phyloP scores from a whole-genome alignment of 148 eudicot genomes.

The Fagopyrum homotropicum region DNA sequence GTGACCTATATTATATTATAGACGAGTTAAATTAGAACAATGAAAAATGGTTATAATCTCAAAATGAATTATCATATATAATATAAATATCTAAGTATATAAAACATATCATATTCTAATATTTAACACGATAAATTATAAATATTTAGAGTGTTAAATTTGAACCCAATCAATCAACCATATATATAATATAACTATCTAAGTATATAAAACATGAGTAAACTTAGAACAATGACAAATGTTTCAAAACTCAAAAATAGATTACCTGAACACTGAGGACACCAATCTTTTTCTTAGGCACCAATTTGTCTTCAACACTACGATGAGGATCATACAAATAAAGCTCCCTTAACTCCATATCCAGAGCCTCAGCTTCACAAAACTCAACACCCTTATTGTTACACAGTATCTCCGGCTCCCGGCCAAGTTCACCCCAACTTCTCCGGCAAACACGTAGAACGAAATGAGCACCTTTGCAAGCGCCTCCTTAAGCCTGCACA shows the following conservation, averaged over 20 bases:
- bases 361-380: constrained; percentile 39
- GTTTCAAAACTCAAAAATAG: not conserved
- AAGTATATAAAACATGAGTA: too few relatives aligned
- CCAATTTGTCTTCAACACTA: constrained; percentile 51
- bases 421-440: constrained; percentile 31
- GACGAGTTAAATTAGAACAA: too few relatives aligned
- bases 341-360: constrained; percentile 33
- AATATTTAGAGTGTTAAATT: too few relatives aligned
- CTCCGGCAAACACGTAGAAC: constrained; percentile 50
- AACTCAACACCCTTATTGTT: constrained; percentile 72
- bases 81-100: too few relatives aligned
- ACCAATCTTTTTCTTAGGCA: constrained; percentile 43
- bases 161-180: too few relatives aligned
- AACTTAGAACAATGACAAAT: too few relatives aligned
- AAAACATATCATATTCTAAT: too few relatives aligned
- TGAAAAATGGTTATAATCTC: too few relatives aligned
- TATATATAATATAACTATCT: too few relatives aligned
- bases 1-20: too few relatives aligned
- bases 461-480: constrained; percentile 38
- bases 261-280: constrained; percentile 62
- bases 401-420: constrained; percentile 68
- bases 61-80: too few relatives aligned
- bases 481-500: constrained; percentile 33
- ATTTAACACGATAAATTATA: too few relatives aligned
- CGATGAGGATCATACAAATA: constrained; percentile 43